Evolutionary conservation across 306 rosid species (phyloP).

Genomic region (Prunus padus): DNA sequence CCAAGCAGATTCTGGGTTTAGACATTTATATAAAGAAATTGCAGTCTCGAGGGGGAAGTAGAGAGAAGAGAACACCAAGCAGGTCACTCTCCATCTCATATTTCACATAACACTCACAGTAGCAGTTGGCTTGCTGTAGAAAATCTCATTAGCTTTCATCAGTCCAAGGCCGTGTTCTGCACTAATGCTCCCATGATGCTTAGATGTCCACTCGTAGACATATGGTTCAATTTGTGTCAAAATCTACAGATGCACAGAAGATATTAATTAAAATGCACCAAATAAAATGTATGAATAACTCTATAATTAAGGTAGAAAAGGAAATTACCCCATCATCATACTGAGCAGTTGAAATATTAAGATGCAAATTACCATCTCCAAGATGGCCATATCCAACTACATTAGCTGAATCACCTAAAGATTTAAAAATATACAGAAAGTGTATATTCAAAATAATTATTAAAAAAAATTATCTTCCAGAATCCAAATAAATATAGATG

Average conservation of each 20-base stretch:
- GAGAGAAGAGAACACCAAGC: background rate
- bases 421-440: background rate
- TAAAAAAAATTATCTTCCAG: background rate
- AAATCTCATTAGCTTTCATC: constrained; percentile 86
- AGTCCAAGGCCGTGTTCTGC: constrained; percentile 95
- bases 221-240: constrained; percentile 82
- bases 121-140: constrained; percentile 71
- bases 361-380: constrained; percentile 93
- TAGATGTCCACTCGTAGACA: constrained; percentile 94
- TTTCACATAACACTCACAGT: constrained; percentile 51
- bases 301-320: constrained; percentile 14
- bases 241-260: constrained; percentile 46
- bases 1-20: constrained; percentile 19
- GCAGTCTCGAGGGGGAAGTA: background rate
- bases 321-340: constrained; percentile 65
- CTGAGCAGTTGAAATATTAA: constrained; percentile 70
- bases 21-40: constrained; percentile 18
- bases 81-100: background rate
- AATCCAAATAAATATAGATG: constrained; percentile 3
- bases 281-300: constrained; percentile 5
- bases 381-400: constrained; percentile 90
- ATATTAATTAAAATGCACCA: constrained; percentile 2
- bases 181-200: constrained; percentile 80
- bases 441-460: background rate
- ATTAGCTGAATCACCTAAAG: constrained; percentile 60